A percentile compares a stretch with the other conserved stretches of the same genome.
Evolutionary conservation across 352 stramenopile genomes (phyloP).

Genomic region (Globisporangium cederbergense): DNA sequence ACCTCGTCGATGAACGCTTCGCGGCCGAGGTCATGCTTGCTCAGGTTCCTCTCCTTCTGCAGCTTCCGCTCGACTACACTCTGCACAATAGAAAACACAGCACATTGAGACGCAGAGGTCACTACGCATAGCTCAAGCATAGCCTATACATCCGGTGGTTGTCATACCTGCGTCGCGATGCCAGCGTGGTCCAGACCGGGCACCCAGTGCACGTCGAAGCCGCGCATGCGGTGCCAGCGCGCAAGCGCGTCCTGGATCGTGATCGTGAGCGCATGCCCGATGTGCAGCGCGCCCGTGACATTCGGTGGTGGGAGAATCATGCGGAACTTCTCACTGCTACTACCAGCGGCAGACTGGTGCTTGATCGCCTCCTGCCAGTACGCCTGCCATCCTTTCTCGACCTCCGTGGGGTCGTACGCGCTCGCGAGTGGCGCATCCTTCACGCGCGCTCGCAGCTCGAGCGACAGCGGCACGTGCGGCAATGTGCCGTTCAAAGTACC

Average conservation of each 20-base stretch:
- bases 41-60: slow-evolving; percentile 90
- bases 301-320: slow-evolving; percentile 96
- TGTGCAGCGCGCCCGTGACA: slow-evolving; percentile 92
- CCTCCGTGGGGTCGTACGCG: slow-evolving; percentile 56
- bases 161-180: slow-evolving; percentile 94
- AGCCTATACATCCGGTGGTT: not conserved
- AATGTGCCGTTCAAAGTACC: not conserved
- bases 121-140: not conserved
- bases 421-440: slow-evolving; percentile 45
- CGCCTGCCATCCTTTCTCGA: slow-evolving; percentile 69
- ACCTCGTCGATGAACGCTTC: slow-evolving; percentile 96
- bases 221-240: slow-evolving; percentile 98
- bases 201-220: slow-evolving; percentile 96
- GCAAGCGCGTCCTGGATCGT: slow-evolving; percentile 97
- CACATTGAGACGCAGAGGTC: not conserved
- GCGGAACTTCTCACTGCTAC: slow-evolving; percentile 36
- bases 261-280: slow-evolving; percentile 98
- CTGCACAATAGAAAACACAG: slow-evolving; percentile 19
- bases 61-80: slow-evolving; percentile 99
- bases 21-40: slow-evolving; percentile 94
- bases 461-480: slow-evolving; percentile 29
- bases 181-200: slow-evolving; percentile 97
- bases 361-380: slow-evolving; percentile 62
- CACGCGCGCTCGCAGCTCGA: slow-evolving; percentile 48
- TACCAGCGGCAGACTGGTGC: slow-evolving; percentile 15